Conservation (phyloP, 805 yeast species). For the Cyberlindnera mycetangii region DNA sequence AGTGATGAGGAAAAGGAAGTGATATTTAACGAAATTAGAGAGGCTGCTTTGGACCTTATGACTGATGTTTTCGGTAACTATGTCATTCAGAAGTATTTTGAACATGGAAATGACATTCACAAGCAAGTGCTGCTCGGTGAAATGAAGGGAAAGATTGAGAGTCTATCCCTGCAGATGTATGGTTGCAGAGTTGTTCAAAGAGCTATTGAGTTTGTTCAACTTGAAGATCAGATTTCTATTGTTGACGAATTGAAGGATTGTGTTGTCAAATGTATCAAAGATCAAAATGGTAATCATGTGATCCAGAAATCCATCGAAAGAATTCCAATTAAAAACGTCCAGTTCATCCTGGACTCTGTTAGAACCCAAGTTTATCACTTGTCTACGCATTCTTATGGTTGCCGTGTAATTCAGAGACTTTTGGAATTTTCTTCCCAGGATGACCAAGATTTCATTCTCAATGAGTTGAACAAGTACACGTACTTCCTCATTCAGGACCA, state of each 20-base stretch:
- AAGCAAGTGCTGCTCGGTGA: conserved; percentile 61
- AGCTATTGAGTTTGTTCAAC: conserved; percentile 72
- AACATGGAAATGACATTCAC: conserved; percentile 71
- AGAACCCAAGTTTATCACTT: conserved; percentile 72
- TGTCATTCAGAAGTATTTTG: conserved; percentile 92
- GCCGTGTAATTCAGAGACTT: conserved; percentile 92
- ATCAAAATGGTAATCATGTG: conserved; percentile 97
- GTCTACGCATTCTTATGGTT: conserved; percentile 95
- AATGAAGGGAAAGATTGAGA: conserved; percentile 73
- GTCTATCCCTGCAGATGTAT: conserved; percentile 88
- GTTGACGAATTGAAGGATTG: conserved; percentile 66
- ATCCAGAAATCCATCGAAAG: conserved; percentile 91
- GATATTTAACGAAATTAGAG: conserved; percentile 80
- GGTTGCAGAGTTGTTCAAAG: conserved; percentile 97
- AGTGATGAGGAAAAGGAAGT: conserved; percentile 69
- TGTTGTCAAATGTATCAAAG: conserved; percentile 73
- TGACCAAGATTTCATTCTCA: conserved; percentile 66
- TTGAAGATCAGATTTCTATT: conserved; percentile 62
- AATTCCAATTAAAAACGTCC: conserved; percentile 66
- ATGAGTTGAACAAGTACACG: conserved; percentile 68
- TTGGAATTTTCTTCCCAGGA: conserved; percentile 69
- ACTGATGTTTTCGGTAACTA: conserved; percentile 98
- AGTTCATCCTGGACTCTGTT: conserved; percentile 71
- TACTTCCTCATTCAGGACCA: conserved; percentile 87
- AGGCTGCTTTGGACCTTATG: conserved; percentile 72